Base-by-base conservation (phyloP, 371 early-diverging fungal genomes). In the Umbelopsis sp. region DNA sequence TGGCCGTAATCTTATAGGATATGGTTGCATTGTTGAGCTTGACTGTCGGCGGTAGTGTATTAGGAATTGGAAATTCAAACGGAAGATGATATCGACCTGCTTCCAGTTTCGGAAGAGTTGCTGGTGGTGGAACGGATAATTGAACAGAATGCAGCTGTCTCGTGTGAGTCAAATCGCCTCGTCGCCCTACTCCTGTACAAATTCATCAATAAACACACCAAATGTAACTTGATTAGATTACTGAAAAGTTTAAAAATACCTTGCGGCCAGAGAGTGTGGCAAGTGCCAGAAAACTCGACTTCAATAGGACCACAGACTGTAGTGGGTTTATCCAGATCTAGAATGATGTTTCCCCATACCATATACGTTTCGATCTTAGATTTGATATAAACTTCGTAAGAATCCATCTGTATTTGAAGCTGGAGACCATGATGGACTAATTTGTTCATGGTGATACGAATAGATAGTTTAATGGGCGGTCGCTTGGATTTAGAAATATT, bases 71-170 rank as follows among this genome's bases (percentile, higher is more conserved):
- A 35, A 57, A 14, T 18, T 57, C 57, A 35, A 57, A 57, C 8
- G 57, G 57, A 14, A 57, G 1, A 18, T 57, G 57, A 29, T 57
- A 57, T 29, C 9, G 22, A 18, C 57, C 57, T 7, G 35, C 11
- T 7, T 57, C 35, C 35, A 57, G 35, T 0, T 29, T 29, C 12
- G 57, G 35, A 8, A 8, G n/a, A 57, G 3, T 35, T 14, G 18
- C n/a, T 18, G 57, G 57, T 16, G 57, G 57, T 57, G 57, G 57
- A 18, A 57, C 7, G 32, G 57, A 57, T 35, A 57, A 8, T 35
- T 57, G 57, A 57, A 57, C 18, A 18, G 35, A 35, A 35, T 57
- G 57, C 29, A 57, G 18, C 6, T 57, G 12, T 57, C 37, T 29
- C 4, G 35, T 57, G 35, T 57, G 57, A 18, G 12, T 18, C 29